Evolutionary conservation across 1,284 basidiomycete genomes (phyloP).

Genomic region (Baeospora myosura): DNA sequence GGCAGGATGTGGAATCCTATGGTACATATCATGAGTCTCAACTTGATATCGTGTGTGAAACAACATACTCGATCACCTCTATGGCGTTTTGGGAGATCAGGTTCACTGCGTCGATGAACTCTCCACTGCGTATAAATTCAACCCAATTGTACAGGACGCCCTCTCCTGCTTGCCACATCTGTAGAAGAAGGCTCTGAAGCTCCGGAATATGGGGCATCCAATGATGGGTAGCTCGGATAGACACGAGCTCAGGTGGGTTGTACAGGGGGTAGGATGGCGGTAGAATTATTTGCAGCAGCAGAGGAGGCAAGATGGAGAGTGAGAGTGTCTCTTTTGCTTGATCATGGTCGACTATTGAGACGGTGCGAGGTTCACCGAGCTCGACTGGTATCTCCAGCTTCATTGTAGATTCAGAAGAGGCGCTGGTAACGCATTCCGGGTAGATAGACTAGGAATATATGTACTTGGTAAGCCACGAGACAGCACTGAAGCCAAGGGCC

Average conservation of each 20-base stretch:
- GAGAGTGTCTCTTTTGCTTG: conserved; percentile 18
- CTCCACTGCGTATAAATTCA: conserved; percentile 58
- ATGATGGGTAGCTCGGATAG: conserved; percentile 47
- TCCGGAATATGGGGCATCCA: conserved; percentile 45
- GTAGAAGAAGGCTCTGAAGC: conserved; percentile 35
- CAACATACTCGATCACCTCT: conserved; percentile 40
- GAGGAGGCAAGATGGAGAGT: conserved; percentile 48
- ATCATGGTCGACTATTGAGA: conserved; percentile 24
- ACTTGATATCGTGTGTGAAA: conserved; percentile 6
- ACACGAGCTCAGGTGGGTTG: conserved; percentile 45
- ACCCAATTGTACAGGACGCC: conserved; percentile 63
- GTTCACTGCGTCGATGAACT: conserved; percentile 40
- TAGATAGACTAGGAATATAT: conserved; percentile 51
- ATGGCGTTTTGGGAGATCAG: conserved; percentile 24
- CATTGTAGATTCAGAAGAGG: conserved; percentile 29
- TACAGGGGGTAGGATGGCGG: conserved; percentile 51
- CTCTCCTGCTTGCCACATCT: conserved; percentile 54
- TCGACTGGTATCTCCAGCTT: conserved; percentile 61
- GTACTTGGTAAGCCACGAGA: conserved; percentile 3
- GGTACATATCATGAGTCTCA: conserved; percentile 18
- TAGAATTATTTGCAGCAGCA: conserved; percentile 50
- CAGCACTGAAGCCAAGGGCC: not conserved
- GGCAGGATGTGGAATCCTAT: conserved; percentile 48
- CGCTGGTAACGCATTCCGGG: conserved; percentile 54
- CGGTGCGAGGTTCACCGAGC: conserved; percentile 32